phyloP scores from a whole-genome alignment of 2,329 filamentous ascomycete genomes.

The Zymoseptoria crescenta region DNA sequence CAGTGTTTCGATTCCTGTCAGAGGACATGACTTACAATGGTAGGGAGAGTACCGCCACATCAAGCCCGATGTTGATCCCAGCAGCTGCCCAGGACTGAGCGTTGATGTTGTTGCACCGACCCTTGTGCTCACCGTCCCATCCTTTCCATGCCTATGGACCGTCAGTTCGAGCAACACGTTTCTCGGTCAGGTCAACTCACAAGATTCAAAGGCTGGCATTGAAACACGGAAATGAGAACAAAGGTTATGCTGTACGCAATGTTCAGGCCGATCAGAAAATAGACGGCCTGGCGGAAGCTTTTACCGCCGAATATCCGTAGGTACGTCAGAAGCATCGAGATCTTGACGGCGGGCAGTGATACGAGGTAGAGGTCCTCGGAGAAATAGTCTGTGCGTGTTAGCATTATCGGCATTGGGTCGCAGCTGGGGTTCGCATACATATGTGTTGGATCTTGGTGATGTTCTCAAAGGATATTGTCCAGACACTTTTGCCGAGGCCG shows the following conservation, averaged over 20 bases:
- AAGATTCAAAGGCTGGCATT: conserved; percentile 8
- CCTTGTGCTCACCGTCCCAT: conserved; percentile 11
- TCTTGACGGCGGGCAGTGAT: conserved; percentile 12
- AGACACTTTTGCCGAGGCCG: conserved; percentile 2
- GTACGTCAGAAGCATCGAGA: conserved; percentile 13
- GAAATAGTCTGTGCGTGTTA: conserved; percentile 5
- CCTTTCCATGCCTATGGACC: conserved; percentile 8
- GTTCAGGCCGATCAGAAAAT: conserved; percentile 9
- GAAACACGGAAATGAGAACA: conserved; percentile 12
- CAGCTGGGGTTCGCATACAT: neutral
- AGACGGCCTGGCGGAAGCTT: conserved; percentile 9
- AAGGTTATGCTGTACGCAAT: conserved; percentile 11
- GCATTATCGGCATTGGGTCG: neutral
- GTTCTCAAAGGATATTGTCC: conserved; percentile 14
- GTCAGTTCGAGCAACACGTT: neutral
- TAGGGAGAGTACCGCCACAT: conserved; percentile 9
- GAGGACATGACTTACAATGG: conserved; percentile 6
- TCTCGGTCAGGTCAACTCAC: conserved; percentile 1
- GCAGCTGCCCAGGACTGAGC: conserved; percentile 14
- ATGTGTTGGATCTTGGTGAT: conserved; percentile 8
- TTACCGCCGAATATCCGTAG: conserved; percentile 10
- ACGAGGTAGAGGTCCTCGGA: conserved; percentile 12
- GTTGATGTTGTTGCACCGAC: conserved; percentile 13
- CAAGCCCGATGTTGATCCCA: conserved; percentile 13
- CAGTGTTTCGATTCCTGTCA: neutral